Base-by-base conservation (phyloP, 192 early-diverging fungal genomes). In the Coemansia biformis region DNA sequence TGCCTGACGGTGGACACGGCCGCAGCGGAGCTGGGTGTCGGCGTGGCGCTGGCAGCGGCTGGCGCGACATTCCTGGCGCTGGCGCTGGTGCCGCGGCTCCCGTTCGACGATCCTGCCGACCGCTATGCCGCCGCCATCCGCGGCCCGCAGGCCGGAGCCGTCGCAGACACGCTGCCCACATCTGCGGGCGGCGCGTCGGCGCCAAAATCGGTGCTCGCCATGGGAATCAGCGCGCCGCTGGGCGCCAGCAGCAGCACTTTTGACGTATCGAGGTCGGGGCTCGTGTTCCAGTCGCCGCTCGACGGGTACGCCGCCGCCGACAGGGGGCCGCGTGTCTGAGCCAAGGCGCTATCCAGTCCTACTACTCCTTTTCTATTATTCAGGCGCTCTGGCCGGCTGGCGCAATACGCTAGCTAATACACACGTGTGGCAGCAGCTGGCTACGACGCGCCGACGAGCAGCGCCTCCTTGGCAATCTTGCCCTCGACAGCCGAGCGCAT, bases 401-500 rank as follows among this genome's bases (percentile, higher is more conserved):
- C n/a, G n/a, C 29, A 1, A 30, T 30, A 5, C 8, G 1, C 9
- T 10, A 30, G 29, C 29, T 5, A 8, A 3, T 30, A 28, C 7
- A 3, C 26, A 28, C 26, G 7, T 7, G 26, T 28, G 7, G 3
- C 26, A 28, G 4, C 26, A 5, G 3, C 21, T 3, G 18, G 1
- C 33, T 0, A 48, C 22, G 8, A 41, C 13, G 34, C 15, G 23
- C 11, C 36, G 34, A 57, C 42, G 12, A 51, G 48, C 8, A 51
- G 48, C 8, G 60, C 40, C 30, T 71, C 69, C 37, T 63, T 66
- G 8, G 40, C 14, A n/a, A 64, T 46, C 32, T 64, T 67, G 66
- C 78, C 67, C 31, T 79, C 74, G 7, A 88, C 73, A 9, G 80
- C 79, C 19, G 78, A 69, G 47, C 84, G 65, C 51, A 89, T 82